These are phyloP conservation scores for Mycena leptocephala DNA, from an alignment of 768 basidiomycete species.

Conservation along the genomic window DNA sequence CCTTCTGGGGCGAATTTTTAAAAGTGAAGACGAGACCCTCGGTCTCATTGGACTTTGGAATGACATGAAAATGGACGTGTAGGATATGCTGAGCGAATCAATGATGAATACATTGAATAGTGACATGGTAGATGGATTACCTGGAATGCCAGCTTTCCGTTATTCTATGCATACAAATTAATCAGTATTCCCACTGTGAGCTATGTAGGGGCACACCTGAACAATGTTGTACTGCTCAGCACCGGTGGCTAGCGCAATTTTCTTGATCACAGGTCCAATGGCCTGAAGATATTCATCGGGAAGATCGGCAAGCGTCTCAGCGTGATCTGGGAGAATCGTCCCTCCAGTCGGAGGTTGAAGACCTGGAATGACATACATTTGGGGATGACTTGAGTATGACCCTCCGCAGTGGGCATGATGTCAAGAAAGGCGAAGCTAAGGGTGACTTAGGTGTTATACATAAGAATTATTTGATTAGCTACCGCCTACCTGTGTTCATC, in stretches of 20 bases:
- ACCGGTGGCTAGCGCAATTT: constrained; percentile 65
- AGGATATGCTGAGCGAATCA: constrained; percentile 59
- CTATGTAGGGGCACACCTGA: constrained; percentile 50
- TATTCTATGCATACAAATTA: constrained; percentile 58
- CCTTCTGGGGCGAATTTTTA: constrained; percentile 57
- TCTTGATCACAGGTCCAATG: constrained; percentile 70
- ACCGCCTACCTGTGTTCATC: constrained; percentile 52
- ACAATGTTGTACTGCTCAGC: constrained; percentile 73
- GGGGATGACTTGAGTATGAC: constrained; percentile 63
- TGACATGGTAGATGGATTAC: constrained; percentile 23
- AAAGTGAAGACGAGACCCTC: constrained; percentile 56
- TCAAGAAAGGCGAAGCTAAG: constrained; percentile 61
- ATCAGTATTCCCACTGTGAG: not conserved
- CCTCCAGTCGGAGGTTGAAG: too few species aligned
- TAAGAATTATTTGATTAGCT: not conserved
- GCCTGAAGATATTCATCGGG: constrained; percentile 73
- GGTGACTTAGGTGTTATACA: not conserved
- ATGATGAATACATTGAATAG: not conserved
- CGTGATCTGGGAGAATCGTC: constrained; percentile 62
- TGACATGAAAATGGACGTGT: constrained; percentile 67
- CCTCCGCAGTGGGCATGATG: constrained; percentile 60
- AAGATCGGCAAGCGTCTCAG: constrained; percentile 69
- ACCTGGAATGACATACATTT: constrained; percentile 49
- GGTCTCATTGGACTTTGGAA: constrained; percentile 59
- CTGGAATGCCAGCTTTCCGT: constrained; percentile 73